Evolutionary conservation across 2,329 filamentous ascomycete species (phyloP), one percentile per base, ranked within the genome.

Genomic region (Fulvia fulva): DNA sequence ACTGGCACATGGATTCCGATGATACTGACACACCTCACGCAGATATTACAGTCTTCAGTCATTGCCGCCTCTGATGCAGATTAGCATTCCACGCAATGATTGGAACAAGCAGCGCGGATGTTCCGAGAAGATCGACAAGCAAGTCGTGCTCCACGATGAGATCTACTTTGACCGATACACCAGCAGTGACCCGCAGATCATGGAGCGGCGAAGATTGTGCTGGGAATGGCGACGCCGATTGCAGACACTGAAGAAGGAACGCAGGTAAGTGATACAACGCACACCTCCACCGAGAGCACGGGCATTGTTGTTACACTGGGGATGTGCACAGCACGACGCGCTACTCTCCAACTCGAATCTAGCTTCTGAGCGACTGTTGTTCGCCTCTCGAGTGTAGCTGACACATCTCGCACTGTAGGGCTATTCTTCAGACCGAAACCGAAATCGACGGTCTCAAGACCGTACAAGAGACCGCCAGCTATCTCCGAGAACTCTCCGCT

Each of bases 91-190:
- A 70, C 86, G 94, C 5, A 87, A 89, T 3, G 86, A 88, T 59
- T 90, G 86, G 52, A 87, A 90, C 63, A 81, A 82, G 6, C 81
- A 81, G 56, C 77, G 78, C 22, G 69, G 73, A 32, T 67, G 68
- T n/a, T 80, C 83, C 2, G 83, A 79, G 68, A 96, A 96, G 70
- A 91, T 91, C 26, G 85, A 85, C 55, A 86, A 91, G 60, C 85
- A 89, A 11, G 83, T 99, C 12, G 81, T 85, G 21, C 84, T 99
- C n/a, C 86, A 88, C 4, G 87, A 94, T 64, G 87, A 82, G 1
- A 81, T 99, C 12, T 96, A 90, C 70, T 80, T 99, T 54, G 94
- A 97, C 74, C 84, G 92, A 26, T 99, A 96, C 73, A 87, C 92
- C 81, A 86, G 81, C 0, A 78, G 80, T 4, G 80, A 84, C 43